Evolutionary conservation across 768 basidiomycete genomes (phyloP), one percentile per base, ranked within the genome.

Genomic region (Agaricus subrufescens): DNA sequence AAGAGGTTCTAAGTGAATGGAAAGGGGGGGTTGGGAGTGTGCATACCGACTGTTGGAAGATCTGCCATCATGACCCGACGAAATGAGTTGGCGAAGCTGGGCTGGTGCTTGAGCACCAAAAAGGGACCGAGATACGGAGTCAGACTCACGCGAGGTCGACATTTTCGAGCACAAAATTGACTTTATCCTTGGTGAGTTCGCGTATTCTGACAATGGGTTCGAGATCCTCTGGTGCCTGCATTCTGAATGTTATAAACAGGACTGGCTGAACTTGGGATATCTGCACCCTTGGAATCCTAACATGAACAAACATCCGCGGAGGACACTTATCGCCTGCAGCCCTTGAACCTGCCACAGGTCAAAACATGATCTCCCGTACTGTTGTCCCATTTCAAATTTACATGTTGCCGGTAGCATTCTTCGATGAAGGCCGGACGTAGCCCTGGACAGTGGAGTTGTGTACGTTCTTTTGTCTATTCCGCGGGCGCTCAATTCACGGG

Each of bases 11-110:
- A 40, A 7, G 37, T 44, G 34, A 30, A 38, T 14, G 11, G 29
- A 31, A 50, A n/a, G 3, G 11, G 30, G 5, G n/a, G 26, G 12
- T n/a, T n/a, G 7, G 12, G 6, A 8, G 9, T 38, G 26, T 37
- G 77, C 90, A 67, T 66, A 94, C 95, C 94, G 60, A 99, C 82
- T 56, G 97, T 98, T 15, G 95, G 91, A 60, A 99, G 86, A 70
- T 98, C 94, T 29, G 97, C 96, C 73, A 98, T 95, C 76, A 98
- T 87, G 39, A 93, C 89, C 63, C 97, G 80, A 63, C 97, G 83
- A 40, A 99, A 67, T 5, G 95, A 95, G 72, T 99, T 99, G 52
- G 96, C 96, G 63, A 96, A 89, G 46, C 94, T 94, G 61, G 37
- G 37, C 44, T 42, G 54, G 30, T 46, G n/a, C 40, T 58, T 42